Evolutionary conservation across 2,329 filamentous ascomycete genomes (phyloP).

Genomic region (Aureobasidium subglaciale): DNA sequence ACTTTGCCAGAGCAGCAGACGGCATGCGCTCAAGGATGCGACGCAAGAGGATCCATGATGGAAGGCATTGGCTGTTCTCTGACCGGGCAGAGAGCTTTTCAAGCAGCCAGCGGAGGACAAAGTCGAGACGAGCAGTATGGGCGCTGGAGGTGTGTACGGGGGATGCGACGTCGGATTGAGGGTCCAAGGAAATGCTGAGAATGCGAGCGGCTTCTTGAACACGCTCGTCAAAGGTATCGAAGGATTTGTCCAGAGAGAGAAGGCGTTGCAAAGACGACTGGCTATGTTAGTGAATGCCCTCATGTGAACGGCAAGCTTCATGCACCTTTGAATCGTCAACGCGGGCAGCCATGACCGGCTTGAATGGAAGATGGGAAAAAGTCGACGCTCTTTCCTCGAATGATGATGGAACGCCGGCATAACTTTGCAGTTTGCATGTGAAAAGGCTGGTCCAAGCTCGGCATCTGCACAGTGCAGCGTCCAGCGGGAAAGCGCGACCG

Average conservation of each 20-base stretch:
- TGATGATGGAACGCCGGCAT: not conserved
- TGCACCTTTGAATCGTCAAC: constrained; percentile 5
- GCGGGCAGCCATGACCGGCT: constrained; percentile 9
- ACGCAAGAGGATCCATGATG: constrained; percentile 51
- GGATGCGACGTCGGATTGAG: not conserved
- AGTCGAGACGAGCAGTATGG: constrained; percentile 48
- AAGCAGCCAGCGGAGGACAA: constrained; percentile 60
- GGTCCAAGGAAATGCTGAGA: constrained; percentile 24
- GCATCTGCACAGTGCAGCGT: no score
- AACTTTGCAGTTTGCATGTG: constrained; percentile 6
- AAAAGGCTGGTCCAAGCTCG: constrained; percentile 14
- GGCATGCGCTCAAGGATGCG: constrained; percentile 10
- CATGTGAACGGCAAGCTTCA: not conserved
- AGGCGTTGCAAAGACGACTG: constrained; percentile 29
- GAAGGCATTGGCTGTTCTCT: constrained; percentile 36
- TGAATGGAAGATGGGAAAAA: not conserved
- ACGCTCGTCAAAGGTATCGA: constrained; percentile 31
- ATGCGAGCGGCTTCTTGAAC: constrained; percentile 35
- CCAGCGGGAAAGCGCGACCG: constrained; percentile 13
- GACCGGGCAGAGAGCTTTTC: constrained; percentile 47
- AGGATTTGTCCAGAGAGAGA: constrained; percentile 34
- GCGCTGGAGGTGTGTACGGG: not conserved
- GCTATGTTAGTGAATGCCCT: not conserved
- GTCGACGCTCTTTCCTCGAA: constrained; percentile 1
- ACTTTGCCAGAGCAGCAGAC: constrained; percentile 9